phyloP scores from a whole-genome alignment of 495 filamentous ascomycete genomes.

The Xylaria telfairii region DNA sequence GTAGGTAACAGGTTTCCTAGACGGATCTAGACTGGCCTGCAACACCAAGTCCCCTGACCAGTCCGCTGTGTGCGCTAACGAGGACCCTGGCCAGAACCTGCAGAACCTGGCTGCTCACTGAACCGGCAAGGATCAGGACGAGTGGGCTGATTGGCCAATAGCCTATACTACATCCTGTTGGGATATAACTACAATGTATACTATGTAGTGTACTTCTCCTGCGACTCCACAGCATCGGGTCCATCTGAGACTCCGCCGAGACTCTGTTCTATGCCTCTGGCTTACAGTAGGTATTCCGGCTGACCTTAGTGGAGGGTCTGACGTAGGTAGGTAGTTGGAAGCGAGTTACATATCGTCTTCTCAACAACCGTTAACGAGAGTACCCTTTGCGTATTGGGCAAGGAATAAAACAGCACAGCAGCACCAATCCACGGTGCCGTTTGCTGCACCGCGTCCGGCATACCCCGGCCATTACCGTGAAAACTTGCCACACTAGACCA shows the following conservation, averaged over 20 bases:
- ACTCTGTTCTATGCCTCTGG: background rate
- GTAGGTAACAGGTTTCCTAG: conserved; percentile 1
- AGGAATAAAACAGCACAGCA: background rate
- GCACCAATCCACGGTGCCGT: background rate
- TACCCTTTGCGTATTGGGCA: background rate
- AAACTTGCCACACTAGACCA: conserved; percentile 1
- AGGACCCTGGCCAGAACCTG: background rate
- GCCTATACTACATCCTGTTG: no score
- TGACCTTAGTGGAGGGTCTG: background rate
- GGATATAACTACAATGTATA: no score
- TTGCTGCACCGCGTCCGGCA: background rate
- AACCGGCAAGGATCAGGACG: background rate
- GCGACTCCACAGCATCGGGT: background rate
- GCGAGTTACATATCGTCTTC: no score
- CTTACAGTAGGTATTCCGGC: background rate
- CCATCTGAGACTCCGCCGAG: background rate
- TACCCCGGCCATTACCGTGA: background rate
- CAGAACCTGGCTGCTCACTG: no score
- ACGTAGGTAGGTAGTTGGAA: background rate
- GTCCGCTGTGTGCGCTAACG: background rate
- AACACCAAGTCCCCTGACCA: background rate
- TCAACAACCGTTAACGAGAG: background rate
- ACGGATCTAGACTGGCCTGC: conserved; percentile 20
- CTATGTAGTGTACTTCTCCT: no score
- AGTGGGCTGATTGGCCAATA: background rate